A percentile compares a stretch with the other conserved stretches of the same genome.
phyloP scores from a whole-genome alignment of 2,329 filamentous ascomycete species.

The Nothomitra cinnamomea region DNA sequence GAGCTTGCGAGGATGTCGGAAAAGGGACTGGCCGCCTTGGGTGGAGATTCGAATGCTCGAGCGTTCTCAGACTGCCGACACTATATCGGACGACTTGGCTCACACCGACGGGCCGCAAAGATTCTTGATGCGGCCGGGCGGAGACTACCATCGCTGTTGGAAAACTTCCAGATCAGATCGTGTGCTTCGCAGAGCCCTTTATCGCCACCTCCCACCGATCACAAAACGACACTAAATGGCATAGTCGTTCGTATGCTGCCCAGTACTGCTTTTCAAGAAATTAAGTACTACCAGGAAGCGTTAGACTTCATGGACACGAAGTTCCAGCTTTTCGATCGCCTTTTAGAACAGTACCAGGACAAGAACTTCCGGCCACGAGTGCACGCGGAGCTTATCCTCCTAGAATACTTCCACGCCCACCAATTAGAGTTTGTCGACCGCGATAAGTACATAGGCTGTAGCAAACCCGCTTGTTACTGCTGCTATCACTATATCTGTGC shows the following conservation, averaged over 20 bases:
- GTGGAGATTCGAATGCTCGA: conserved; percentile 5
- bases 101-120: not conserved
- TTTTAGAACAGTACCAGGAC: conserved; percentile 16
- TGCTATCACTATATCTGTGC: conserved; percentile 29
- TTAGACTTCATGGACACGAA: no score
- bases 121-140: no score
- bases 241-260: conserved; percentile 6
- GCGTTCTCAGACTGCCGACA: conserved; percentile 3
- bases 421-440: conserved; percentile 20
- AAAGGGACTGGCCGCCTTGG: conserved; percentile 11
- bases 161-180: no score
- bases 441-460: conserved; percentile 32
- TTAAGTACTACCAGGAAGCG: conserved; percentile 17
- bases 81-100: not conserved
- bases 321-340: conserved; percentile 1
- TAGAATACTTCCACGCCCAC: conserved; percentile 28
- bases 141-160: no score
- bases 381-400: conserved; percentile 31
- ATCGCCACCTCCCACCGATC: no score
- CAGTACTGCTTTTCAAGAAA: conserved; percentile 11
- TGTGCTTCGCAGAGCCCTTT: no score
- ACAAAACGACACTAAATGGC: not conserved
- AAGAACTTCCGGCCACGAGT: conserved; percentile 16
- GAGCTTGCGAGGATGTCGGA: not conserved
- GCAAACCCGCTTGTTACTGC: conserved; percentile 34